A percentile compares a stretch with the other conserved stretches of the same genome.
phyloP scores from a whole-genome alignment of 805 yeast genomes.

The Clavispora phyllophila region DNA sequence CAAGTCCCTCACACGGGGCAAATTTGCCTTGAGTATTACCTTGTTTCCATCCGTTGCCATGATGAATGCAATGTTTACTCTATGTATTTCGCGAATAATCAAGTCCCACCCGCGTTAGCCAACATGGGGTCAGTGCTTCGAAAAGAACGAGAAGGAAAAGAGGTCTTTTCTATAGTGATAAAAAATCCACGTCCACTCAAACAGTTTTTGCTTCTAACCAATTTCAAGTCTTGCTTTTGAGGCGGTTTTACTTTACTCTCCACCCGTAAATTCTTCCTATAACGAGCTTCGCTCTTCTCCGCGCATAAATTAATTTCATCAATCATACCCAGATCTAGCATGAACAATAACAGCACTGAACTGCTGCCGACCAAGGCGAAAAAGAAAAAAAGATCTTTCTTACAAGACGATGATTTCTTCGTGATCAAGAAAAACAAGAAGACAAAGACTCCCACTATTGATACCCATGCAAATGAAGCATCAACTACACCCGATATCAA shows the following conservation, averaged over 20 bases:
- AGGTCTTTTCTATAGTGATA: no score
- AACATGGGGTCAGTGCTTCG: no score
- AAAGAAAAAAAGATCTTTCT: conserved; percentile 8
- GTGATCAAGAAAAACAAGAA: conserved; percentile 17
- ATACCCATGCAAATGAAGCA: neutral
- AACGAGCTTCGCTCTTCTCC: neutral
- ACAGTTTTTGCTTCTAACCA: no score
- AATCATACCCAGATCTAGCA: neutral
- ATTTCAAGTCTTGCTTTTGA: no score
- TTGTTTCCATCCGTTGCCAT: conserved; percentile 10
- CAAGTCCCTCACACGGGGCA: conserved; percentile 14
- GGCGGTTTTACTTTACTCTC: no score
- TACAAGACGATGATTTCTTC: conserved; percentile 28
- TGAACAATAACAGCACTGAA: neutral
- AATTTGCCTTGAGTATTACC: conserved; percentile 10
- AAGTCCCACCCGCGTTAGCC: neutral
- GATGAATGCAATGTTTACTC: neutral
- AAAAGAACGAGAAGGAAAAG: no score
- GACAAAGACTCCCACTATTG: conserved; percentile 2
- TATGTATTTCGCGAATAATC: neutral
- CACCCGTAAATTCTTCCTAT: no score
- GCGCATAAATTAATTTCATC: neutral
- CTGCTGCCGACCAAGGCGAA: conserved; percentile 5
- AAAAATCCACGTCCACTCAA: no score
- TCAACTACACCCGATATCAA: neutral